A percentile compares a stretch with the other conserved stretches of the same genome.
Conservation (phyloP, 1,139 yeast species). For the Protomyces arabidopsidicola region DNA sequence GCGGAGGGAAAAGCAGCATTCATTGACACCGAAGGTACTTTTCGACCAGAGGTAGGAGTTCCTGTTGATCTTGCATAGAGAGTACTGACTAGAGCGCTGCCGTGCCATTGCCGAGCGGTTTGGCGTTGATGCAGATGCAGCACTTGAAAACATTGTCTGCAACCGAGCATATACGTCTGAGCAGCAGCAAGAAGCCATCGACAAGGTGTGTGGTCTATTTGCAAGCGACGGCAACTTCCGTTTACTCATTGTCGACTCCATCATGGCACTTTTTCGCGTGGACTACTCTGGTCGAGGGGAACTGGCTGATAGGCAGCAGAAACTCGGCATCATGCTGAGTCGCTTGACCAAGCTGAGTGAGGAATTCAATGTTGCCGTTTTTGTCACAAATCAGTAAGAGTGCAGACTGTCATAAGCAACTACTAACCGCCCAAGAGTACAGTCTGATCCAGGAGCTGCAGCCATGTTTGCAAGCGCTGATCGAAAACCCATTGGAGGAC, state of each 20-base stretch:
- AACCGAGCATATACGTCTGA: slow-evolving; percentile 38
- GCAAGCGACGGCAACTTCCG: slow-evolving; percentile 27
- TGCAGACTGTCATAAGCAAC: neutral
- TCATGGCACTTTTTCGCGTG: slow-evolving; percentile 60
- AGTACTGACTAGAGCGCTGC: slow-evolving; percentile 40
- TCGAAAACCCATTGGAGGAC: slow-evolving; percentile 63
- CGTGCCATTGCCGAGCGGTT: slow-evolving; percentile 52
- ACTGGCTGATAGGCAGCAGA: slow-evolving; percentile 57
- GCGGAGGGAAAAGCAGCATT: slow-evolving; percentile 60
- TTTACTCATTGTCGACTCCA: slow-evolving; percentile 49
- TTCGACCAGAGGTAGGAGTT: slow-evolving; percentile 29
- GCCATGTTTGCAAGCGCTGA: slow-evolving; percentile 61
- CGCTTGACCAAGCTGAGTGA: slow-evolving; percentile 53
- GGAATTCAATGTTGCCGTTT: slow-evolving; percentile 57
- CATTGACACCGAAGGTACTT: slow-evolving; percentile 55
- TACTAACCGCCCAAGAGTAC: slow-evolving; percentile 40
- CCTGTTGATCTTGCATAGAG: neutral
- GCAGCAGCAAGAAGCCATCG: slow-evolving; percentile 23
- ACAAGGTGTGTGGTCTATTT: slow-evolving; percentile 26
- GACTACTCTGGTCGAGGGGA: slow-evolving; percentile 56
- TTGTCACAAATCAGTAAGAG: slow-evolving; percentile 51
- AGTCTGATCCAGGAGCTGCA: slow-evolving; percentile 66
- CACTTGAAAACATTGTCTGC: slow-evolving; percentile 49
- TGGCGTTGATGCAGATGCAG: slow-evolving; percentile 50
- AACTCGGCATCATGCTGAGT: slow-evolving; percentile 54